Evolutionary conservation across 805 yeast genomes (phyloP).

Genomic region (Candida pseudofarinosa): DNA sequence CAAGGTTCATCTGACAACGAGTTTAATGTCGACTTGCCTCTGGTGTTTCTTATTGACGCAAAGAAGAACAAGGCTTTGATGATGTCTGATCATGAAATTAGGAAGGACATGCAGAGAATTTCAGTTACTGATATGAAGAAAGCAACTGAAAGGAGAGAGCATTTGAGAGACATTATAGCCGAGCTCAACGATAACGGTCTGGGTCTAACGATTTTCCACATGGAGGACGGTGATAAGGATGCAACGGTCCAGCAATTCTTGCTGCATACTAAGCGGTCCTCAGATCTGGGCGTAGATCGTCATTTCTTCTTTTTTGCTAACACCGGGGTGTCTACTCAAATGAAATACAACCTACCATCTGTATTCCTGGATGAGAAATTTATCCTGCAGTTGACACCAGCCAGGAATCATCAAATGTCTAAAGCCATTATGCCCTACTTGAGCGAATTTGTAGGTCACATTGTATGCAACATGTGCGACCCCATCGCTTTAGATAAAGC

Average conservation of each 20-base stretch:
- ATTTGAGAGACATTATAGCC: slow-evolving; percentile 9
- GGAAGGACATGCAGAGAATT: slow-evolving; percentile 16
- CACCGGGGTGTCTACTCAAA: background rate
- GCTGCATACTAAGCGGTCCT: background rate
- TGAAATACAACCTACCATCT: background rate
- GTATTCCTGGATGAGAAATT: background rate
- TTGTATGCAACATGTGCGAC: background rate
- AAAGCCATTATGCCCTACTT: background rate
- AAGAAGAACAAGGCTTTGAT: slow-evolving; percentile 20
- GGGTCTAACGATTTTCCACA: slow-evolving; percentile 12
- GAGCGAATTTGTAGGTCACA: background rate
- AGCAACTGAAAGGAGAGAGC: slow-evolving; percentile 1
- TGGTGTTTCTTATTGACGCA: slow-evolving; percentile 26
- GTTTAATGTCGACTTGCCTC: slow-evolving; percentile 21
- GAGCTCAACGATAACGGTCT: slow-evolving; percentile 34
- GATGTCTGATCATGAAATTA: slow-evolving; percentile 16
- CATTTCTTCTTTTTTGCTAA: slow-evolving; percentile 22
- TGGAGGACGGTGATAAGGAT: slow-evolving; percentile 14
- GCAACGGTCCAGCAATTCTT: slow-evolving; percentile 16
- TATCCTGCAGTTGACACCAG: background rate
- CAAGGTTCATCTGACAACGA: too few relatives aligned
- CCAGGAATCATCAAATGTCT: background rate
- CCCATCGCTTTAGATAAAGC: background rate
- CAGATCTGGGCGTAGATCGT: slow-evolving; percentile 1
- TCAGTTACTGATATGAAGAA: slow-evolving; percentile 10